Base-by-base conservation (phyloP, 345 rosid genomes). In the Eucalyptus curtisii region DNA sequence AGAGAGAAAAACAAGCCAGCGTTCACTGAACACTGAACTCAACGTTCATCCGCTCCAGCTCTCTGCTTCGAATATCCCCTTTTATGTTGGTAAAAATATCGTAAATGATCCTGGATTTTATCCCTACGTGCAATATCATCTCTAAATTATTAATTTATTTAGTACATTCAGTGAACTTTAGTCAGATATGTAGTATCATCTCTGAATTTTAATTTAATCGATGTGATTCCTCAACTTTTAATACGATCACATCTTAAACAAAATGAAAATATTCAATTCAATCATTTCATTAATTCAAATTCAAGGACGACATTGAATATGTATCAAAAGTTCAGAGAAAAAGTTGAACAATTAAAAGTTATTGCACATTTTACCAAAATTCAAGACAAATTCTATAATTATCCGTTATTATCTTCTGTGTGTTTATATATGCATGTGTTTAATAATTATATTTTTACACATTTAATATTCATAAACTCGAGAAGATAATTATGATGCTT, bases 121-220 rank as follows among this genome's bases (percentile, higher is more conserved):
- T 20, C 1, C 5, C 0, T 22, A 53, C 0, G 2, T 22, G 1
- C 1, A 22, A 9, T 22, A 22, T 55, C 61, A 22, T 55, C 12
- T 24, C 12, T 4, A 24, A 55, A 55, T 55, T 24, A 55, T 55
- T 55, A 22, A 55, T 55, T 24, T 55, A 0, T 55, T 55, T 0
- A 55, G 24, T 55, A 22, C 0, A 0, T 8, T 55, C 0, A 55
- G 5, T 55, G 0, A 55, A 55, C 30, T 55, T 55, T 55, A 55
- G 11, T 55, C 0, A 55, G 0, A 55, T 22, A 1, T 55, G 1
- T 22, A 55, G 0, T 24, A 0, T 55, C 12, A 0, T 55, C 11
- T 22, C 2, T 0, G 0, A 55, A 55, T 53, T 53, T 53, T 19
- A 52, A 52, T 52, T 7, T 52, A 53, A 53, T 53, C 10, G 0